Evolutionary conservation across 2,329 filamentous ascomycete species (phyloP).

Genomic region (Paracamarosporium sp.): DNA sequence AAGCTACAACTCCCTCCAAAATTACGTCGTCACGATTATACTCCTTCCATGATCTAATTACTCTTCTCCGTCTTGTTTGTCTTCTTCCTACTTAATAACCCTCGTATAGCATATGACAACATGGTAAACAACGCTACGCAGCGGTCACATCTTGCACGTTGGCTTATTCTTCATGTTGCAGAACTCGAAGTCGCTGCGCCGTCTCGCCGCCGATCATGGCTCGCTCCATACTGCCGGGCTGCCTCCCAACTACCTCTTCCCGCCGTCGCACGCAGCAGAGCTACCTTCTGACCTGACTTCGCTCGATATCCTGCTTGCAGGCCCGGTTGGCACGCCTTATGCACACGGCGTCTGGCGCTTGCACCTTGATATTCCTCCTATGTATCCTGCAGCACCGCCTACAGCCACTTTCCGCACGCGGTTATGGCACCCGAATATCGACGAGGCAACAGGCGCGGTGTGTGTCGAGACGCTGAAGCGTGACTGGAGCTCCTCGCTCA

Average conservation of each 20-base stretch:
- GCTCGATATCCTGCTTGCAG: conserved; percentile 64
- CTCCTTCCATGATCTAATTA: neutral
- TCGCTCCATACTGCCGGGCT: conserved; percentile 62
- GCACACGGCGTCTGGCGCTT: conserved; percentile 65
- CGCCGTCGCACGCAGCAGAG: conserved; percentile 41
- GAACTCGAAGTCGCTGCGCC: conserved; percentile 61
- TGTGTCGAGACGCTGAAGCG: conserved; percentile 71
- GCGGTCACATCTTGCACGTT: neutral
- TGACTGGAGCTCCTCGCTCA: conserved; percentile 66
- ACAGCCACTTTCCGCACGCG: conserved; percentile 67
- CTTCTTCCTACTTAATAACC: neutral
- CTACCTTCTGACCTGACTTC: conserved; percentile 62
- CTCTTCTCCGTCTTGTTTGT: neutral
- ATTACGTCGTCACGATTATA: too few relatives aligned
- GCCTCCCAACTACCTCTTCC: conserved; percentile 68
- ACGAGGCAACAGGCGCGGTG: conserved; percentile 66
- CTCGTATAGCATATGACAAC: neutral
- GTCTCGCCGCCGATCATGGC: conserved; percentile 66
- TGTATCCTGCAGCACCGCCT: conserved; percentile 60
- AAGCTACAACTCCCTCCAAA: too few relatives aligned
- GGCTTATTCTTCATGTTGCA: conserved; percentile 22
- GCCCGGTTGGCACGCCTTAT: conserved; percentile 67
- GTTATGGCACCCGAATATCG: conserved; percentile 71
- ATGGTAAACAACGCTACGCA: conserved; percentile 10
- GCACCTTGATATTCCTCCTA: conserved; percentile 64